Evolutionary conservation across 306 rosid genomes (phyloP), one percentile per base, ranked within the genome.

Genomic region (Dryas octopetala): DNA sequence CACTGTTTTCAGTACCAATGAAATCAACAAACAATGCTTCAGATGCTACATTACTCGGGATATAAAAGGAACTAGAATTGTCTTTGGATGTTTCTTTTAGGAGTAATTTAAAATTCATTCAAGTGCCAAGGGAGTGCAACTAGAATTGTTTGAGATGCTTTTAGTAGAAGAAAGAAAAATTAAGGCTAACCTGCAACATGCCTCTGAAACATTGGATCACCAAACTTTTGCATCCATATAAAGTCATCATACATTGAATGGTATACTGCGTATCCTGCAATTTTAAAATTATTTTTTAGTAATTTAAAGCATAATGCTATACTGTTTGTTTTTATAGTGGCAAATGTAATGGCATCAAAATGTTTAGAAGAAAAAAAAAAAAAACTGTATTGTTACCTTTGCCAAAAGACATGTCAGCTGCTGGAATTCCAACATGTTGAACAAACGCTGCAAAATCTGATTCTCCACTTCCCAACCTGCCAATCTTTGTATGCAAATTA

Each of bases 401-500:
- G 77, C 90, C 91, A 41, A 81, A 91, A 66, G 70, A 66, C 46
- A 87, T 60, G 43, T 78, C 83, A 67, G 76, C 79, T 63, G 92
- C 87, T 10, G 97, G 97, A 80, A 91, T 87, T 79, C 97, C 97
- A 54, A 85, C 79, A 83, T 91, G 88, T 43, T 91, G 92, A 73
- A 91, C 74, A 78, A 91, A 91, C 59, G 97, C 70, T 77, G 83
- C 85, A 48, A 87, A 89, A 71, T 91, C 94, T 73, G 97, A 87
- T 79, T 83, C 90, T 75, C 90, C 89, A 64, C 89, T 83, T 73
- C 91, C 92, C 82, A 87, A 73, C 75, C 94, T 85, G 62, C 81
- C 91, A 76, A 89, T 48, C 94, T 87, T 82, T 16, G 62, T 32
- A 55, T 14, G 40, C 50, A 79, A 46, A 74, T 8, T 50, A 83